phyloP scores from a whole-genome alignment of 257 asterid species.

The Prunella vulgaris region DNA sequence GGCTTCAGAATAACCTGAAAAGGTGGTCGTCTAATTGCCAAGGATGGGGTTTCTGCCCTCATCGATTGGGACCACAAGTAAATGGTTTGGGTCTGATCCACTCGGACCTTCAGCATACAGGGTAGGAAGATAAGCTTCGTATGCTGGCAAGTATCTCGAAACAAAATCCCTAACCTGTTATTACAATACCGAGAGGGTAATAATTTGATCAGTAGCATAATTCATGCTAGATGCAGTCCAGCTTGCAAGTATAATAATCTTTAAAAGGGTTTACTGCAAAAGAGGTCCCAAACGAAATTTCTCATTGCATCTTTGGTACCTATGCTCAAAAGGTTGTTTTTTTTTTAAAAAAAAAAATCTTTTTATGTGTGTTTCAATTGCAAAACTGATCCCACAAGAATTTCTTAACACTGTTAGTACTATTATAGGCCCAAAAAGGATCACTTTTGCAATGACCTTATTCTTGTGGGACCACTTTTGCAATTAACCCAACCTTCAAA shows the following conservation, averaged over 20 bases:
- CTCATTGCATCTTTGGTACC: too few species aligned
- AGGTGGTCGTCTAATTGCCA: slow-evolving; percentile 37
- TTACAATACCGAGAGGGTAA: slow-evolving; percentile 2
- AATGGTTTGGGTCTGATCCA: slow-evolving; percentile 71
- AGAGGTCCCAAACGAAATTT: too few species aligned
- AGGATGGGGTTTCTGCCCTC: slow-evolving; percentile 95
- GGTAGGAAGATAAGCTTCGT: slow-evolving; percentile 93
- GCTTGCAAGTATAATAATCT: neutral
- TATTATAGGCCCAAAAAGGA: too few species aligned
- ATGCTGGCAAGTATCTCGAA: slow-evolving; percentile 89
- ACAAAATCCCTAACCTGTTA: slow-evolving; percentile 83
- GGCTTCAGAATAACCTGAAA: slow-evolving; percentile 5
- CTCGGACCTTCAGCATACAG: slow-evolving; percentile 92
- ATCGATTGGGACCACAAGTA: slow-evolving; percentile 67
- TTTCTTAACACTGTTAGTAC: too few species aligned
- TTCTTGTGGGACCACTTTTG: too few species aligned
- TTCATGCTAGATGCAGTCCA: too few species aligned
- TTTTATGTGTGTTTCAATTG: too few species aligned
- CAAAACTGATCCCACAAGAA: too few species aligned
- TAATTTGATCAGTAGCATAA: neutral
- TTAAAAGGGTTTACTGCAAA: too few species aligned
- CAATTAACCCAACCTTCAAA: neutral
- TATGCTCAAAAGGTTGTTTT: too few species aligned
- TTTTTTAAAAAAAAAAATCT: too few species aligned
- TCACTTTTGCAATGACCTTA: too few species aligned